phyloP scores from a whole-genome alignment of 1,284 basidiomycete genomes.

The Trametes hirsuta region DNA sequence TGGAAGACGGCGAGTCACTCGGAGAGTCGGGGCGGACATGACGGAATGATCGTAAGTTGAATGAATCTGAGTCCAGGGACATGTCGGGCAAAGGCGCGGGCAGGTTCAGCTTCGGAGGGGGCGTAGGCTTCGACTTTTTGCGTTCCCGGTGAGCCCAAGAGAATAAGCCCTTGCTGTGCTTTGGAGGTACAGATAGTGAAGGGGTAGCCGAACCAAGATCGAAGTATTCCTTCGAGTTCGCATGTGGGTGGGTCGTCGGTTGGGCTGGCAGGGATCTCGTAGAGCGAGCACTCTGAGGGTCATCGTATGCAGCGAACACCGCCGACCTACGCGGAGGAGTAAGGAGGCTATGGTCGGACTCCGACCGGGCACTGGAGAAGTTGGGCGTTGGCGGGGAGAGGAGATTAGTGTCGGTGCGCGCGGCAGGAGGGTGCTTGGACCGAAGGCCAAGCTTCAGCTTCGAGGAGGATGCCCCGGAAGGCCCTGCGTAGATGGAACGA shows the following conservation, averaged over 20 bases:
- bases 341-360: slow-evolving; percentile 40
- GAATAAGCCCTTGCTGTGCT: slow-evolving; percentile 39
- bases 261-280: slow-evolving; percentile 62
- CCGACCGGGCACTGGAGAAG: slow-evolving; percentile 39
- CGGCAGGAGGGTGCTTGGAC: slow-evolving; percentile 31
- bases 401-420: slow-evolving; percentile 25
- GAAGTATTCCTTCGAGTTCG: slow-evolving; percentile 25
- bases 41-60: slow-evolving; percentile 71
- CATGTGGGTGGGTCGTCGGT: slow-evolving; percentile 17
- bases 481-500: slow-evolving; percentile 29
- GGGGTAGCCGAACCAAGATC: slow-evolving; percentile 27
- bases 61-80: slow-evolving; percentile 32
- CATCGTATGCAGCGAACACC: slow-evolving; percentile 56
- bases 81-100: slow-evolving; percentile 14
- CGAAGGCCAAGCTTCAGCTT: slow-evolving; percentile 41
- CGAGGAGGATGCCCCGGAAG: slow-evolving; percentile 35
- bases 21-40: slow-evolving; percentile 51
- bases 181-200: slow-evolving; percentile 31
- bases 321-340: slow-evolving; percentile 58
- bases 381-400: slow-evolving; percentile 29
- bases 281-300: slow-evolving; percentile 51
- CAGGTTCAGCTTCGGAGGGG: slow-evolving; percentile 29
- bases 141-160: slow-evolving; percentile 45
- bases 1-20: slow-evolving; percentile 27
- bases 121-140: slow-evolving; percentile 43